phyloP scores from a whole-genome alignment of 768 basidiomycete species.

The Panus rudis region DNA sequence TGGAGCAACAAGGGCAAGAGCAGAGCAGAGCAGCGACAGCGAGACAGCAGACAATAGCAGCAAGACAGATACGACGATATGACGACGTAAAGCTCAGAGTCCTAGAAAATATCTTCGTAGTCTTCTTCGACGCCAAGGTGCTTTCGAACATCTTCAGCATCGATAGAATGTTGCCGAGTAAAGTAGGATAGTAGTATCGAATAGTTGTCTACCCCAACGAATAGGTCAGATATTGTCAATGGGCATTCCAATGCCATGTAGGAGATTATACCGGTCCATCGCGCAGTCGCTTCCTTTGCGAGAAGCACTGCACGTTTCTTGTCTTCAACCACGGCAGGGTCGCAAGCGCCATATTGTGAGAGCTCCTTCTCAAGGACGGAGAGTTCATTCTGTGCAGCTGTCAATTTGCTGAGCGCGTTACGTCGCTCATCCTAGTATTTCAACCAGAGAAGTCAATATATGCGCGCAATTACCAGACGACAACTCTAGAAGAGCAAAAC shows the following conservation, averaged over 20 bases:
- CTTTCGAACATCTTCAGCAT: constrained; percentile 55
- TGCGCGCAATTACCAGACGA: background rate
- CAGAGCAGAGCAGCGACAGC: too few species aligned
- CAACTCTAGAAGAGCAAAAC: constrained; percentile 3
- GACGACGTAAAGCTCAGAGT: too few species aligned
- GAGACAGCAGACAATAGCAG: too few species aligned
- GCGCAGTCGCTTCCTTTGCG: constrained; percentile 75
- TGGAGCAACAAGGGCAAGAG: too few species aligned
- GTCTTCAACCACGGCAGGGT: constrained; percentile 76
- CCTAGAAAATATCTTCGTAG: constrained; percentile 75
- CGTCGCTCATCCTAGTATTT: constrained; percentile 50
- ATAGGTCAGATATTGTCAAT: background rate
- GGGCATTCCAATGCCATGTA: background rate
- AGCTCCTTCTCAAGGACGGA: constrained; percentile 59
- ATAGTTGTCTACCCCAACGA: constrained; percentile 53
- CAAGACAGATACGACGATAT: too few species aligned
- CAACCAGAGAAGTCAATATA: background rate
- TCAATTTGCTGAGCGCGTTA: constrained; percentile 43
- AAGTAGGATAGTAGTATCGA: constrained; percentile 58
- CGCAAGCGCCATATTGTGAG: constrained; percentile 72
- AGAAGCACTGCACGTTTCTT: constrained; percentile 64
- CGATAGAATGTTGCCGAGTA: constrained; percentile 52
- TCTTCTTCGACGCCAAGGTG: constrained; percentile 64
- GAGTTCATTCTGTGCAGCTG: constrained; percentile 41
- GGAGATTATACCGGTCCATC: constrained; percentile 78